phyloP scores from a whole-genome alignment of 768 basidiomycete species.

The Serendipita sp. region DNA sequence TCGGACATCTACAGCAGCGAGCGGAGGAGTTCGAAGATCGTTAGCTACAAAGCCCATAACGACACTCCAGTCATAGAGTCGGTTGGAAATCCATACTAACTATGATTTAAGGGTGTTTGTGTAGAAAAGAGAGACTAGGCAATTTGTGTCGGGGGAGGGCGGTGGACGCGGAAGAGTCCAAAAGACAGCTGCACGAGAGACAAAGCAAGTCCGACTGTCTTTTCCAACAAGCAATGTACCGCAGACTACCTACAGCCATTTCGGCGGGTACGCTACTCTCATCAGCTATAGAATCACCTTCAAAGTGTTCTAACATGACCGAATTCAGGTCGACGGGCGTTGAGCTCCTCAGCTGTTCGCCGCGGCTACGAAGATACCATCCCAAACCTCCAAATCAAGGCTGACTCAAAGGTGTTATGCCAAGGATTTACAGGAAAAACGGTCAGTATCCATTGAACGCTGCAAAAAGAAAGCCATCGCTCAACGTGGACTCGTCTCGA shows the following conservation, averaged over 20 bases:
- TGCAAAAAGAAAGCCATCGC: background rate
- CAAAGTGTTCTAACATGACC: background rate
- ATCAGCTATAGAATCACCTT: background rate
- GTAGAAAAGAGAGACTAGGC: background rate
- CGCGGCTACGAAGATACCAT: constrained; percentile 78
- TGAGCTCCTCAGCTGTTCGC: constrained; percentile 61
- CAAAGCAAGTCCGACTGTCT: background rate
- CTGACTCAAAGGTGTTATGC: constrained; percentile 87
- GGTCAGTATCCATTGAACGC: constrained; percentile 28
- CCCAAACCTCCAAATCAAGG: constrained; percentile 79
- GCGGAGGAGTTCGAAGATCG: background rate
- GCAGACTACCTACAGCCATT: constrained; percentile 1
- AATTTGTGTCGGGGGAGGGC: background rate
- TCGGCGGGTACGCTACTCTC: background rate
- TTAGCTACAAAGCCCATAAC: background rate
- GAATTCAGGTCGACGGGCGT: constrained; percentile 35
- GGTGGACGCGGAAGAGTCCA: background rate
- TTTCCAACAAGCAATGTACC: background rate
- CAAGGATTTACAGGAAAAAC: constrained; percentile 95
- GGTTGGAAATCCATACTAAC: too few relatives aligned
- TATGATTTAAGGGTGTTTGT: background rate
- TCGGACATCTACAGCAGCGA: background rate
- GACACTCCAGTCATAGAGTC: too few relatives aligned
- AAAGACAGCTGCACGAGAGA: background rate
- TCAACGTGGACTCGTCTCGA: constrained; percentile 16